These are phyloP conservation scores for Candida schatavii DNA, from an alignment of 805 yeast genomes.

Conservation along the genomic window DNA sequence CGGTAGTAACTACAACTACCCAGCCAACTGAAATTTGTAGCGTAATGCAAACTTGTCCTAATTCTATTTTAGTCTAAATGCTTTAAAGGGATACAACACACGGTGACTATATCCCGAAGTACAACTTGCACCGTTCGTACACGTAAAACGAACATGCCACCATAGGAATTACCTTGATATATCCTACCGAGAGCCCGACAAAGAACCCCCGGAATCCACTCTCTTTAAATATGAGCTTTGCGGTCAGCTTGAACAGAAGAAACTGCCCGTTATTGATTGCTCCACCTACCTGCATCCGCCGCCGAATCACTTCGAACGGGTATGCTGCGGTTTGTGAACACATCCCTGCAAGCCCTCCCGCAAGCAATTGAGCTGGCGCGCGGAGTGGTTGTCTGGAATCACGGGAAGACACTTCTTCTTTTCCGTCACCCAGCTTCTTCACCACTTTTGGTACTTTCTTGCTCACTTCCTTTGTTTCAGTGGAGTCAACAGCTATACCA, in stretches of 20 bases:
- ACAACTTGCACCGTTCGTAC: constrained; percentile 78
- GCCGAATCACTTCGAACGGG: constrained; percentile 91
- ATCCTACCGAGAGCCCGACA: constrained; percentile 94
- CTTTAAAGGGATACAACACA: too few relatives aligned
- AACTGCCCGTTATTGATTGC: constrained; percentile 60
- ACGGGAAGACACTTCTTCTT: constrained; percentile 28
- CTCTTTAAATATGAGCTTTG: constrained; percentile 60
- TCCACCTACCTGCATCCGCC: constrained; percentile 95
- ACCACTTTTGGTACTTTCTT: constrained; percentile 15
- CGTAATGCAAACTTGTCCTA: too few relatives aligned
- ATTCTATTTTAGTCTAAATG: too few relatives aligned
- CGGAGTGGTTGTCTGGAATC: constrained; percentile 63
- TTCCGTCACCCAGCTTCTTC: constrained; percentile 12
- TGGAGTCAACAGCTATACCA: constrained; percentile 7
- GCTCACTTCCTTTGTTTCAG: constrained; percentile 7
- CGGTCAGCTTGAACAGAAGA: constrained; percentile 52
- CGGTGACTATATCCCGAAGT: constrained; percentile 59
- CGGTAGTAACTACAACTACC: too few relatives aligned
- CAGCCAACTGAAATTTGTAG: too few relatives aligned
- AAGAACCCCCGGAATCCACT: constrained; percentile 85
- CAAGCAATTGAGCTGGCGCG: constrained; percentile 88
- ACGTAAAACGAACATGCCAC: constrained; percentile 94
- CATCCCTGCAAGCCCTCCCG: constrained; percentile 97
- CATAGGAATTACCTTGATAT: constrained; percentile 94
- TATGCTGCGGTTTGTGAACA: constrained; percentile 94